Percentiles rank a stretch among this genome's conserved stretches.
Evolutionary conservation across 352 stramenopile genomes (phyloP).

Genomic region (Pythium insidiosum): DNA sequence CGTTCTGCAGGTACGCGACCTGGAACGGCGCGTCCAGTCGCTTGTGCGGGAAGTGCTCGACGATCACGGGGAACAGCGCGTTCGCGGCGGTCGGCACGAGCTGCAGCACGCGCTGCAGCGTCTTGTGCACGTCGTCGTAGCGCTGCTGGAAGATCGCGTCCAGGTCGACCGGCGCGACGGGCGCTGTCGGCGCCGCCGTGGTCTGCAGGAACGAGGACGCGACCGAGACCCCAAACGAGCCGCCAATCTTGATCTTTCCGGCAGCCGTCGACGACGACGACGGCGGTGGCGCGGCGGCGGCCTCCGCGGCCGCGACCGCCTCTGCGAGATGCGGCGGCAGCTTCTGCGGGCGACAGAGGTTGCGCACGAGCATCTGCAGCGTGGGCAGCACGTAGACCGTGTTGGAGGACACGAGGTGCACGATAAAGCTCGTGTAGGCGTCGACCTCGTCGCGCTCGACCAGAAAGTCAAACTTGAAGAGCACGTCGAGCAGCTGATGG

Average conservation of each 20-base stretch:
- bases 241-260: constrained; percentile 29
- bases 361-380: constrained; percentile 80
- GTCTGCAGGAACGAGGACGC: neutral
- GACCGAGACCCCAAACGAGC: constrained; percentile 24
- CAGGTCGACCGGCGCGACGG: constrained; percentile 20
- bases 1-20: constrained; percentile 62
- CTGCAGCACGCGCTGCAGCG: constrained; percentile 51
- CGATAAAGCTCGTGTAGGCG: constrained; percentile 63
- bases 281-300: neutral
- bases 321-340: constrained; percentile 14
- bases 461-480: constrained; percentile 80
- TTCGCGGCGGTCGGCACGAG: constrained; percentile 73
- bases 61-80: constrained; percentile 67
- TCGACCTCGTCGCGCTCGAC: constrained; percentile 43
- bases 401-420: constrained; percentile 78
- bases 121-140: constrained; percentile 53
- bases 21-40: constrained; percentile 58
- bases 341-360: constrained; percentile 46
- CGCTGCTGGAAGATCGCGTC: constrained; percentile 48
- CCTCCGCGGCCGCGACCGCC: constrained; percentile 14
- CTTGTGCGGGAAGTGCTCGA: constrained; percentile 80
- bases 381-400: constrained; percentile 74
- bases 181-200: neutral
- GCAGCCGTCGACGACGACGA: neutral
- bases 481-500: constrained; percentile 57